phyloP scores from a whole-genome alignment of 768 basidiomycete genomes.

The Termitomyces bulborhizus region DNA sequence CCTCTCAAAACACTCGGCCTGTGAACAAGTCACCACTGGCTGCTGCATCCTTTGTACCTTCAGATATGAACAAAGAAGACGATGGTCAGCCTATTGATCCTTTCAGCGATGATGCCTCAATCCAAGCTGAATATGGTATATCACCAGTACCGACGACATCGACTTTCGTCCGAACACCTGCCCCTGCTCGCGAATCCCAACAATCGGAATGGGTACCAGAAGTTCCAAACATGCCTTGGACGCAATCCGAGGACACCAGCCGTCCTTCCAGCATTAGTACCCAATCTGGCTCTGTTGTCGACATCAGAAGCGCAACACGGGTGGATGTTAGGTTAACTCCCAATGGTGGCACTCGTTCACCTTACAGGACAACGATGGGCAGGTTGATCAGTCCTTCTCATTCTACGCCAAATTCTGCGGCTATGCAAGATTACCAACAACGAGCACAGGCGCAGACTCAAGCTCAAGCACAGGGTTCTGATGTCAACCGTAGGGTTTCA shows the following conservation, averaged over 20 bases:
- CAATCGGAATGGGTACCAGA: constrained; percentile 32
- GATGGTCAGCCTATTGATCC: constrained; percentile 58
- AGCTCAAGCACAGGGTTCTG: constrained; percentile 52
- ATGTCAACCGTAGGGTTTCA: constrained; percentile 47
- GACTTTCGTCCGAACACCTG: constrained; percentile 30
- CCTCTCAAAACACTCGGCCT: constrained; percentile 35
- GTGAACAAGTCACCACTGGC: constrained; percentile 62
- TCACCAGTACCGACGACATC: constrained; percentile 36
- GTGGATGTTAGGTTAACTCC: constrained; percentile 54
- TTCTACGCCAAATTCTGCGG: constrained; percentile 22
- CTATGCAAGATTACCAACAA: constrained; percentile 64
- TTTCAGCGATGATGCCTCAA: constrained; percentile 54
- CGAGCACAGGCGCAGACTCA: constrained; percentile 59
- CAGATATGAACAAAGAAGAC: constrained; percentile 51
- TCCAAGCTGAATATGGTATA: constrained; percentile 24
- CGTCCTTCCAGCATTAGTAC: constrained; percentile 60
- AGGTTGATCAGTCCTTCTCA: constrained; percentile 51
- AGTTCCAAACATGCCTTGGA: constrained; percentile 36
- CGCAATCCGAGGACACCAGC: constrained; percentile 28
- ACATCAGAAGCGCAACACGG: constrained; percentile 61
- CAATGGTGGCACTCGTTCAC: constrained; percentile 33
- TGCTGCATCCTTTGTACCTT: constrained; percentile 63
- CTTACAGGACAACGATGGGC: constrained; percentile 59
- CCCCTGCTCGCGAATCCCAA: constrained; percentile 19
- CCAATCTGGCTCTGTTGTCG: constrained; percentile 51